Evolutionary conservation across 2,329 filamentous ascomycete species (phyloP), one percentile per base, ranked within the genome.

Genomic region (Calonectria multiphialidica): DNA sequence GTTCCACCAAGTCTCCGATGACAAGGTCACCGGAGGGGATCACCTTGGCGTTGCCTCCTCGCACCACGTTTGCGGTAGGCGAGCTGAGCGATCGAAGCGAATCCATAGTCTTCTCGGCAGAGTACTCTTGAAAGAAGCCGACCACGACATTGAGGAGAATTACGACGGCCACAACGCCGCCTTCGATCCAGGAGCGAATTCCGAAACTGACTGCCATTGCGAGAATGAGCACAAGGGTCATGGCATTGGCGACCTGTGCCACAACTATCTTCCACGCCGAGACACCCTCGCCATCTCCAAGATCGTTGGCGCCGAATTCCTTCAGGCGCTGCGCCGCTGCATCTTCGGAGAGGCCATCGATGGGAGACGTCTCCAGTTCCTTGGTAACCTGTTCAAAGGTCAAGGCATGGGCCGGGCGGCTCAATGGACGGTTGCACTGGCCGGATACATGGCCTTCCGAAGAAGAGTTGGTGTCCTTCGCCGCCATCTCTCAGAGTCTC

Each of bases 241-340:
- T 91, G 12, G 92, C 92, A 79, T 94, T 94, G 65, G 91, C 91
- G 67, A 94, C 85, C 80, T 94, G 92, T 30, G 89, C 87, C 55
- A 93, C 83, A 12, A 92, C 81, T 42, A 92, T 91, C 79, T 91
- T 91, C 53, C 87, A 68, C 85, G 88, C 81, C 84, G 84, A 88
- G 55, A 93, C 89, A 13, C 88, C 80, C 63, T 83, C 81, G 42
- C 80, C 79, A 40, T 84, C 80, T 5, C 80, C 88, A 2, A 93
- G 84, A 72, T 91, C 87, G 78, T 93, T 93, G 25, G 84, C 81
- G n/a, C 91, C 91, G 83, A 87, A 89, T 70, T 88, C 82, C 35
- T 86, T 83, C 9, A 91, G 80, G 21, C 90, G 86, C 37, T 83
- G 76, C 59, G 85, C 84, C 8, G 89, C 91, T 64, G 92, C 89